Evolutionary conservation across 441 rosid genomes (phyloP).

Genomic region (Erodium trifolium): DNA sequence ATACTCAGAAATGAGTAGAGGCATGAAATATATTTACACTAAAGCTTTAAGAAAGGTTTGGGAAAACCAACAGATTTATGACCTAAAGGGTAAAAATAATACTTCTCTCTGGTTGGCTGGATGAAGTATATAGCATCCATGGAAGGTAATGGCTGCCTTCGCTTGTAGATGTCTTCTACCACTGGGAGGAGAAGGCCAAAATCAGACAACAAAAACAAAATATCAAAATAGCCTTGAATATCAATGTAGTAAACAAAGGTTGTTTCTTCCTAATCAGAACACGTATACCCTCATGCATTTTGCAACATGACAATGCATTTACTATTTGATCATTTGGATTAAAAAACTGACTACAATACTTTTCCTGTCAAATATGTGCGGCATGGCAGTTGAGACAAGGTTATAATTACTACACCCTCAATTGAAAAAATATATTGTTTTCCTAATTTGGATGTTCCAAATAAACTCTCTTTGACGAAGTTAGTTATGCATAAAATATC

Average conservation of each 20-base stretch:
- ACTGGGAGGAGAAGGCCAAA: constrained; percentile 34
- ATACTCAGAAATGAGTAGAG: neutral
- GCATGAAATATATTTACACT: neutral
- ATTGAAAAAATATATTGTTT: neutral
- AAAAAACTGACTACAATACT: neutral
- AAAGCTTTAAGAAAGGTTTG: neutral
- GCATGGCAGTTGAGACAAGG: neutral
- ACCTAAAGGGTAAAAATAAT: constrained; percentile 16
- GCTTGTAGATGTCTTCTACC: constrained; percentile 80
- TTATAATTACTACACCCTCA: neutral
- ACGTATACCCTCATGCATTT: neutral
- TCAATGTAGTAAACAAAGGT: neutral
- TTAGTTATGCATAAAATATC: neutral
- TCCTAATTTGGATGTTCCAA: neutral
- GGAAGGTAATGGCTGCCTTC: constrained; percentile 82
- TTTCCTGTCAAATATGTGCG: neutral
- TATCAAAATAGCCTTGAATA: neutral
- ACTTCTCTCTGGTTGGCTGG: constrained; percentile 89
- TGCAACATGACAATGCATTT: neutral
- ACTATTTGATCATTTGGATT: neutral
- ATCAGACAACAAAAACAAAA: constrained; percentile 12
- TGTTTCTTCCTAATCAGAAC: constrained; percentile 7
- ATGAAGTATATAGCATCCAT: constrained; percentile 93
- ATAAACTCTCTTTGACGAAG: neutral
- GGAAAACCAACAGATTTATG: neutral